A percentile compares a stretch with the other conserved stretches of the same genome.
Evolutionary conservation across 2,329 filamentous ascomycete species (phyloP).

Genomic region (Sporothrix inflata): DNA sequence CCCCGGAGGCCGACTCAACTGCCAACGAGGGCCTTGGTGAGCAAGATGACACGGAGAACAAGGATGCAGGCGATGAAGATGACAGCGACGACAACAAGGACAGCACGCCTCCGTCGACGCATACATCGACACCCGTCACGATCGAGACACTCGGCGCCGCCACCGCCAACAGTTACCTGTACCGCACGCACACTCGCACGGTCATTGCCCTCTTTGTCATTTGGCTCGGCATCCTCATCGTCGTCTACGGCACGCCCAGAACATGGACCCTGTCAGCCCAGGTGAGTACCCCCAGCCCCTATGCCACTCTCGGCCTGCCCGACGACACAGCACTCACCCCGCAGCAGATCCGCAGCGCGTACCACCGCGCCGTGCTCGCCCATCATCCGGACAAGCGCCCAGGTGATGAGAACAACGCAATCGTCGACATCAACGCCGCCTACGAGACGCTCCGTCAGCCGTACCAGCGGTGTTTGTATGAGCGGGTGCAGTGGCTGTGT

Average conservation of each 20-base stretch:
- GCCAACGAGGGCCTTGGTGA: not conserved
- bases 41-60: not conserved
- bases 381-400: conserved; percentile 22
- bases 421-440: not conserved
- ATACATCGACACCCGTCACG: not conserved
- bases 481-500: not conserved
- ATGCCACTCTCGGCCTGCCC: conserved; percentile 1
- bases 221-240: not conserved
- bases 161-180: not conserved
- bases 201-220: not conserved
- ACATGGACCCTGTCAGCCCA: not conserved
- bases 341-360: not conserved
- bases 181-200: not conserved
- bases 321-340: not conserved
- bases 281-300: not conserved
- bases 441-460: conserved; percentile 9
- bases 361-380: conserved; percentile 1
- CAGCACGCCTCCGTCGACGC: not conserved
- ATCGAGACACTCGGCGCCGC: not conserved
- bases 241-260: conserved; percentile 5
- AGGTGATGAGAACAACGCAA: not conserved
- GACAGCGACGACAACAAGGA: not conserved
- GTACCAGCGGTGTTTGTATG: not conserved
- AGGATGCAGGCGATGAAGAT: no score
- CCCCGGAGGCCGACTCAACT: not conserved